phyloP scores from a whole-genome alignment of 2,329 filamentous ascomycete genomes.

The Reticulascus tulasneorum region DNA sequence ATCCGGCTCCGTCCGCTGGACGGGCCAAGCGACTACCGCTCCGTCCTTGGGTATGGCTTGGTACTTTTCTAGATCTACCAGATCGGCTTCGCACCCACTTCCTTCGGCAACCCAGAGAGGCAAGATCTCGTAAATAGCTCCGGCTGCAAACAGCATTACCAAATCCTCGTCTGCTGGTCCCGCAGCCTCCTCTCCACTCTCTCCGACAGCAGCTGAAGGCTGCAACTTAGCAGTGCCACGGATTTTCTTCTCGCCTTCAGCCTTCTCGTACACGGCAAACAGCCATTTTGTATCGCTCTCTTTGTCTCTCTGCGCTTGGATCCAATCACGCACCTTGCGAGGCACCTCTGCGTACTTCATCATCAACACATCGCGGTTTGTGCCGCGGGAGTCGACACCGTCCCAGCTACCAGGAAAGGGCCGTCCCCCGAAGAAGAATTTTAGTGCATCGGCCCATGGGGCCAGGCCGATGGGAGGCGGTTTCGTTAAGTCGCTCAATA shows the following conservation, averaged over 20 bases:
- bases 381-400: slow-evolving; percentile 35
- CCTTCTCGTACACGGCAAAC: slow-evolving; percentile 24
- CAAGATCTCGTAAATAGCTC: slow-evolving; percentile 44
- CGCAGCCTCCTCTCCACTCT: not conserved
- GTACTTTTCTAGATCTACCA: slow-evolving; percentile 26
- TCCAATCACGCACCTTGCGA: slow-evolving; percentile 18
- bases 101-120: slow-evolving; percentile 45
- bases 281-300: slow-evolving; percentile 24
- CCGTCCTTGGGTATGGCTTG: slow-evolving; percentile 18
- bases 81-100: slow-evolving; percentile 37
- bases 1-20: slow-evolving; percentile 20
- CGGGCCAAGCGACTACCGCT: slow-evolving; percentile 24
- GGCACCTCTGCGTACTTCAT: slow-evolving; percentile 32
- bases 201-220: slow-evolving; percentile 5
- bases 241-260: slow-evolving; percentile 17
- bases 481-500: slow-evolving; percentile 20
- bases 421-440: slow-evolving; percentile 19
- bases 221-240: slow-evolving; percentile 24
- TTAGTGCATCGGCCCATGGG: slow-evolving; percentile 22
- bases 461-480: slow-evolving; percentile 17
- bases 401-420: slow-evolving; percentile 36
- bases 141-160: slow-evolving; percentile 49
- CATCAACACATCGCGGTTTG: slow-evolving; percentile 30
- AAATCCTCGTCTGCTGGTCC: slow-evolving; percentile 23
- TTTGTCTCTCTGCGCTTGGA: slow-evolving; percentile 3